phyloP scores from a whole-genome alignment of 495 filamentous ascomycete genomes.

The Podospora anserina region DNA sequence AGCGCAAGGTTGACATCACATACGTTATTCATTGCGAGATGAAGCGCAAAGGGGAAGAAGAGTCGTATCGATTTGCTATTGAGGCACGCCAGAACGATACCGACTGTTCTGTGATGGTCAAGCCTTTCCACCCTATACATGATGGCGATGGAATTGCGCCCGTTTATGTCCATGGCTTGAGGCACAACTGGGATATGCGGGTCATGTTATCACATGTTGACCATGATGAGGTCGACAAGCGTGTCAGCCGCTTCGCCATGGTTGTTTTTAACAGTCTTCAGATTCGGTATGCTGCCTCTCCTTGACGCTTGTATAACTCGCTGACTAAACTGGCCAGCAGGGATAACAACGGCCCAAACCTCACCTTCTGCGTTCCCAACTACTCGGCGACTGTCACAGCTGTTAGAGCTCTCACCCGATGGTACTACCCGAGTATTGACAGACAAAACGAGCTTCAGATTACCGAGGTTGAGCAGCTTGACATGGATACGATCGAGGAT shows the following conservation, averaged over 20 bases:
- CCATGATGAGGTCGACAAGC: constrained; percentile 19
- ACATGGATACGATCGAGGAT: constrained; percentile 9
- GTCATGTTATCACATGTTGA: constrained; percentile 28
- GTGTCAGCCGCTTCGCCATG: constrained; percentile 31
- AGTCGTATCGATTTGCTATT: constrained; percentile 39
- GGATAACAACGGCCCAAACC: constrained; percentile 17
- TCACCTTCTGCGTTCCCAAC: constrained; percentile 24
- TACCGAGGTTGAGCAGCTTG: constrained; percentile 41
- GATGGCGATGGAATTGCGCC: neutral
- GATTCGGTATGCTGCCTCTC: constrained; percentile 34
- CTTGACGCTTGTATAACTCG: neutral
- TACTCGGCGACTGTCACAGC: constrained; percentile 25
- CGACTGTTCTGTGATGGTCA: constrained; percentile 28
- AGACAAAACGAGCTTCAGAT: constrained; percentile 36
- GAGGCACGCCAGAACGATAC: constrained; percentile 48
- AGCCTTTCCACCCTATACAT: neutral
- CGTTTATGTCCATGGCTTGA: constrained; percentile 42
- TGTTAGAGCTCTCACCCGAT: constrained; percentile 36
- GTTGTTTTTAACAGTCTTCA: constrained; percentile 34
- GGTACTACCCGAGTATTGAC: constrained; percentile 20
- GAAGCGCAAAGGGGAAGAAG: constrained; percentile 11
- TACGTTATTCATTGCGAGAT: constrained; percentile 53
- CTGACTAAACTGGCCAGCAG: neutral
- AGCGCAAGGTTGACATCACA: constrained; percentile 28
- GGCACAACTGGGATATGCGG: constrained; percentile 44